phyloP scores from a whole-genome alignment of 805 yeast species.

The Ogataea pignaliae region DNA sequence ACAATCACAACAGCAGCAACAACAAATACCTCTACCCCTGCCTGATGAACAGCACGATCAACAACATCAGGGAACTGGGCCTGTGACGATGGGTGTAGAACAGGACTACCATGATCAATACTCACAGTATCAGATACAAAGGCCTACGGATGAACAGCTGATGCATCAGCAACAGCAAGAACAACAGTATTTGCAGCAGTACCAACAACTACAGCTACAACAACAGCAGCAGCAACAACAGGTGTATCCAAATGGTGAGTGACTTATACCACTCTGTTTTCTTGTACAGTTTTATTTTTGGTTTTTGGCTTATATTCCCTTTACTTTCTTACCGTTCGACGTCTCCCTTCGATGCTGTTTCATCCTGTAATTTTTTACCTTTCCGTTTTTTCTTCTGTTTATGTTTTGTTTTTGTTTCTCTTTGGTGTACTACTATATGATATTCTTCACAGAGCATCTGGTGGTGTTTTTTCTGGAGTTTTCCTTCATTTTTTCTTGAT shows the following conservation, averaged over 20 bases:
- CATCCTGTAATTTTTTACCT: no score
- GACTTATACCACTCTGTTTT: background rate
- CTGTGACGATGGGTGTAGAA: no score
- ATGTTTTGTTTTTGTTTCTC: background rate
- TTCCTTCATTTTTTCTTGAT: no score
- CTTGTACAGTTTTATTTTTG: background rate
- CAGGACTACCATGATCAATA: background rate
- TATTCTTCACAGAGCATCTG: no score
- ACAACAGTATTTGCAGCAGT: constrained; percentile 10
- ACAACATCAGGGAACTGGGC: no score
- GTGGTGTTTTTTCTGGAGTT: no score
- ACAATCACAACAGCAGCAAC: constrained; percentile 5
- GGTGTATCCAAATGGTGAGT: background rate
- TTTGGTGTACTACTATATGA: no score
- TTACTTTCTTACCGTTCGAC: no score
- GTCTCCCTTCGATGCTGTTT: no score
- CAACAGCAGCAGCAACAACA: constrained; percentile 12
- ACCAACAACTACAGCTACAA: no score
- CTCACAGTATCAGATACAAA: background rate
- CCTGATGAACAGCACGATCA: background rate
- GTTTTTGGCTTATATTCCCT: background rate
- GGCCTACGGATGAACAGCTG: background rate
- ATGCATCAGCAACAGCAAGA: constrained; percentile 5
- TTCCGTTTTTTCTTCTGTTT: background rate
- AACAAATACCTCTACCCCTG: constrained; percentile 1